These are phyloP conservation scores for Camelina sativa DNA, from an alignment of 345 rosid species.

Conservation along the genomic window DNA sequence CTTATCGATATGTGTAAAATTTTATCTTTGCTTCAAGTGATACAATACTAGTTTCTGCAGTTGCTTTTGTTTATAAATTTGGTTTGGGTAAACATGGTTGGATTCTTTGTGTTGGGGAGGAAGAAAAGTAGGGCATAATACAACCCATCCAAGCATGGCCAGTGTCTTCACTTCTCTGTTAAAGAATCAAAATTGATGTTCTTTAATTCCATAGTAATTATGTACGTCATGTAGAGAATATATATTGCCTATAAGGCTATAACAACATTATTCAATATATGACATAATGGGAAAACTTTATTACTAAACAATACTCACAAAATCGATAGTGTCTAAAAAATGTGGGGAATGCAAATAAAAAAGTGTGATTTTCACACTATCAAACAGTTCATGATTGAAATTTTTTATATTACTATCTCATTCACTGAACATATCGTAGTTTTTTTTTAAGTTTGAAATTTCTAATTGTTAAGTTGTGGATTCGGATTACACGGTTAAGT, in stretches of 20 bases:
- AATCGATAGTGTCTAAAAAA: background rate
- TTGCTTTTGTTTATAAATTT: conserved; percentile 16
- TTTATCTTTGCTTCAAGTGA: background rate
- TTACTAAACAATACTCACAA: background rate
- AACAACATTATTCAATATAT: background rate
- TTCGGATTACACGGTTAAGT: background rate
- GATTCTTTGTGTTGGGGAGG: conserved; percentile 58
- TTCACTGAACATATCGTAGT: background rate
- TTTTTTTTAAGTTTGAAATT: too few relatives aligned
- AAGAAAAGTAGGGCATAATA: conserved; percentile 65
- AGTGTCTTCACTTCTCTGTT: conserved; percentile 31
- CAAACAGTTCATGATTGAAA: background rate
- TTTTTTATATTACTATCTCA: background rate
- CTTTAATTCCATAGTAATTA: background rate
- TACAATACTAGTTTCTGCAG: background rate
- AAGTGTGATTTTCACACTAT: background rate
- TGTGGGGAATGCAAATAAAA: background rate
- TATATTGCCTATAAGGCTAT: background rate
- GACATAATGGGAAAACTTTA: background rate
- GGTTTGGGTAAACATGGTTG: conserved; percentile 34
- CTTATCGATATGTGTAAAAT: background rate
- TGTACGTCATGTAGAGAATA: background rate
- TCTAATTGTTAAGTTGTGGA: background rate
- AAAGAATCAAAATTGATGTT: conserved; percentile 27
- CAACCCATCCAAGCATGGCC: conserved; percentile 52